These are phyloP conservation scores for Nakazawaea peltata DNA, from an alignment of 805 yeast genomes.

Conservation along the genomic window DNA sequence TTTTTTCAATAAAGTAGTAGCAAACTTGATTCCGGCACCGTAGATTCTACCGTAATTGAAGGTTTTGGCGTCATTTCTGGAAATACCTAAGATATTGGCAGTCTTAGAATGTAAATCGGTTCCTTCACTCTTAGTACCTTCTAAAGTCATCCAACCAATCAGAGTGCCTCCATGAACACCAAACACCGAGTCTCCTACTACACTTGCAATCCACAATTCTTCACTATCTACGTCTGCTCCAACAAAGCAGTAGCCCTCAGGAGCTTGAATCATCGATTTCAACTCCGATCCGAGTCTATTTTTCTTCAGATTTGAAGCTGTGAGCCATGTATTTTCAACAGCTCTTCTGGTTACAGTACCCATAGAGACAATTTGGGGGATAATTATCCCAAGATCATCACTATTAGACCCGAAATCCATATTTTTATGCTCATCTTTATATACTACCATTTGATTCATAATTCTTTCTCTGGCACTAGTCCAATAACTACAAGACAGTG, in stretches of 20 bases:
- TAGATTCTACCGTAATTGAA: constrained; percentile 96
- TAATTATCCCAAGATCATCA: constrained; percentile 51
- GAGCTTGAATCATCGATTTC: constrained; percentile 81
- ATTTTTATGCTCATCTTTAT: constrained; percentile 24
- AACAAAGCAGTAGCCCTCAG: constrained; percentile 81
- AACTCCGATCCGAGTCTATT: constrained; percentile 88
- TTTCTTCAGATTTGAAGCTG: constrained; percentile 90
- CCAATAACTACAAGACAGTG: constrained; percentile 87
- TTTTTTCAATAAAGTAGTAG: constrained; percentile 73
- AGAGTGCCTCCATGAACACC: constrained; percentile 93
- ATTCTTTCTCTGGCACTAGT: constrained; percentile 83
- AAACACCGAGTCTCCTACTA: constrained; percentile 88
- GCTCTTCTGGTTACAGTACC: constrained; percentile 96
- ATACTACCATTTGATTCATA: constrained; percentile 77
- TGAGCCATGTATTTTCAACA: constrained; percentile 95
- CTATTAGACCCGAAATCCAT: constrained; percentile 13
- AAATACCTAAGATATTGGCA: constrained; percentile 80
- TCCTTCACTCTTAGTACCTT: constrained; percentile 85
- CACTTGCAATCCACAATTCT: constrained; percentile 95
- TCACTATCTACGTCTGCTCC: constrained; percentile 99
- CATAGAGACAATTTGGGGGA: constrained; percentile 85
- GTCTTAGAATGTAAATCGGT: constrained; percentile 96
- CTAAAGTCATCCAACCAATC: constrained; percentile 98
- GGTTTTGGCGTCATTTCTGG: constrained; percentile 86
- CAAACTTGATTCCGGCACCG: constrained; percentile 94